Base-by-base conservation (phyloP, 2,329 filamentous ascomycete species). In the Rutstroemia sp. region DNA sequence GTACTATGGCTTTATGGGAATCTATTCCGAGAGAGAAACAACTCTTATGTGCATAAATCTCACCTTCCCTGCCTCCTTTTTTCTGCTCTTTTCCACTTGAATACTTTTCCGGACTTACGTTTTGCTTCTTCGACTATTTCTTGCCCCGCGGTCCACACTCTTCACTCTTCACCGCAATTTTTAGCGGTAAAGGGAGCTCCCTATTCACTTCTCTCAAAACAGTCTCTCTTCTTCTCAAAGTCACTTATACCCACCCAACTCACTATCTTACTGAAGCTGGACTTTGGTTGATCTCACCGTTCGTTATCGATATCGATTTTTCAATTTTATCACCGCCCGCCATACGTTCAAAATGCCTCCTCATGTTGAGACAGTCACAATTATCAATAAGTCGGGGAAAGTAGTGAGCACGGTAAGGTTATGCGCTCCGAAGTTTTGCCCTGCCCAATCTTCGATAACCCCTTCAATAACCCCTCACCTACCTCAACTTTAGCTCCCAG, bases 311-410 rank as follows among this genome's bases (percentile, higher is more conserved):
- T 30, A 30, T 30, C 27, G 10, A 30, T 34, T 12, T 12, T 8
- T 19, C 42, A 19, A 46, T 42, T 30, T 34, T 14, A n/a, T 23
- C 27, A 50, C 12, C 21, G 12, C 23, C 23, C 16, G 19, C 42
- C 23, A 42, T 42, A 49, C 52, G 17, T 54, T 42, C 10, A 50
- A 42, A 46, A 55, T 55, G 52, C 14, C 52, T 55, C 51, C 49
- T 44, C 63, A 64, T 53, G 57, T 82, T 61, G 86, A 95, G 73
- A 92, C 89, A 50, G 84, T 96, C 64, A 92, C 89, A 63, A 88
- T 95, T 67, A 87, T 95, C 73, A 94, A 95, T 76, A 91, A 83
- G 71, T 94, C 89, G 57, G 90, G 90, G 67, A 95, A 95, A 74
- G 85, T 95, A 51, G 89, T 96, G 65, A 92, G 86, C 78, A 94